Conservation (phyloP, 257 asterid genomes). For the Capsicum chinense region DNA sequence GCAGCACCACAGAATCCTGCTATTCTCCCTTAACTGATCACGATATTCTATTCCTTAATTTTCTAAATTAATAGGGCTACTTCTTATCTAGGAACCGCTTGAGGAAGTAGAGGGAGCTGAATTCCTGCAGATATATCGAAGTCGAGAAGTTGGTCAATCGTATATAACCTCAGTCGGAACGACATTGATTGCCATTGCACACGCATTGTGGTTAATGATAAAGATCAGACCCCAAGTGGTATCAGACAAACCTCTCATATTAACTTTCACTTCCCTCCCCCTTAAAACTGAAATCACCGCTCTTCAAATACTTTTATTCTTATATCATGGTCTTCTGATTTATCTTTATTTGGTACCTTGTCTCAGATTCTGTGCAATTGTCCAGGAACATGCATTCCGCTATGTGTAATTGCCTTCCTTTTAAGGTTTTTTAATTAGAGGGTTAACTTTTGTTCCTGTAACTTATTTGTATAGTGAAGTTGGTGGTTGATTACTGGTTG, state of each 20-base stretch:
- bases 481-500: neutral
- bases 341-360: neutral
- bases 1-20: neutral
- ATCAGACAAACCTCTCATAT: conserved; percentile 32
- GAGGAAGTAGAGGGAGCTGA: conserved; percentile 53
- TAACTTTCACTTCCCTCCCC: neutral
- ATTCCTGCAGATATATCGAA: conserved; percentile 81
- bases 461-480: neutral
- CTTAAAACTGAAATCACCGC: neutral
- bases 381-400: conserved; percentile 93
- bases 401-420: conserved; percentile 70
- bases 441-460: neutral
- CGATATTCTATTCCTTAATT: neutral
- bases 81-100: conserved; percentile 55
- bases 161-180: conserved; percentile 86
- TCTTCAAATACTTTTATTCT: neutral
- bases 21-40: neutral
- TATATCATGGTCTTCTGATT: neutral
- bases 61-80: conserved; percentile 31
- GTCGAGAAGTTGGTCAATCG: conserved; percentile 96
- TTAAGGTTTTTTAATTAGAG: conserved; percentile 60
- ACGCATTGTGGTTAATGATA: conserved; percentile 89
- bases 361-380: conserved; percentile 87
- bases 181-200: conserved; percentile 74
- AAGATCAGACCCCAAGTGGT: conserved; percentile 97